These are phyloP conservation scores for Achaetomium macrosporum DNA, from an alignment of 2,329 filamentous ascomycete species.

Conservation along the genomic window DNA sequence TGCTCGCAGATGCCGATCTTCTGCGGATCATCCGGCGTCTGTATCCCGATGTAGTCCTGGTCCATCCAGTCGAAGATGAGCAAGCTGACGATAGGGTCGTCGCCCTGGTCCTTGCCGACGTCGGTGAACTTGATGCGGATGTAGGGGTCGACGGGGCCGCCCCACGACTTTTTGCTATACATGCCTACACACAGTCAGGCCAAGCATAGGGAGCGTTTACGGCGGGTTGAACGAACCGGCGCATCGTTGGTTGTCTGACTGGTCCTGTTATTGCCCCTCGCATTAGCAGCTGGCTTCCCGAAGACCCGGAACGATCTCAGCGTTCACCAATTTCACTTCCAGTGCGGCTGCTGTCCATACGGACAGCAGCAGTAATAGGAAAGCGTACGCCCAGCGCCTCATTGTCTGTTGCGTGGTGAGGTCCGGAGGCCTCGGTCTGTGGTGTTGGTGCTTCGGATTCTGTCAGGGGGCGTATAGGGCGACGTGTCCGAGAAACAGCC, in stretches of 20 bases:
- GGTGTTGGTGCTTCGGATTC: neutral
- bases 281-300: neutral
- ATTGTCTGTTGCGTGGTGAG: constrained; percentile 33
- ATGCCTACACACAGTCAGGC: constrained; percentile 55
- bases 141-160: constrained; percentile 80
- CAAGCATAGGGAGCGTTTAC: neutral
- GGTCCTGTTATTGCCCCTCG: constrained; percentile 48
- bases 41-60: constrained; percentile 68
- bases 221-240: constrained; percentile 39
- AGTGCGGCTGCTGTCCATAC: constrained; percentile 49
- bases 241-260: constrained; percentile 76
- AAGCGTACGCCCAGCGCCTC: constrained; percentile 48
- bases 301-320: constrained; percentile 17
- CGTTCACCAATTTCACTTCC: constrained; percentile 52
- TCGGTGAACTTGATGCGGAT: constrained; percentile 70
- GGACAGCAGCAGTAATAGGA: constrained; percentile 49
- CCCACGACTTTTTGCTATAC: constrained; percentile 88
- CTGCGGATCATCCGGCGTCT: constrained; percentile 47
- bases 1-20: constrained; percentile 64
- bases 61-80: constrained; percentile 95
- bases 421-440: neutral
- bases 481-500: constrained; percentile 1
- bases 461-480: neutral
- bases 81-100: constrained; percentile 74
- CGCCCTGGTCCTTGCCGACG: constrained; percentile 46